Base-by-base conservation (phyloP, 768 basidiomycete species). In the Trametes cubensis region DNA sequence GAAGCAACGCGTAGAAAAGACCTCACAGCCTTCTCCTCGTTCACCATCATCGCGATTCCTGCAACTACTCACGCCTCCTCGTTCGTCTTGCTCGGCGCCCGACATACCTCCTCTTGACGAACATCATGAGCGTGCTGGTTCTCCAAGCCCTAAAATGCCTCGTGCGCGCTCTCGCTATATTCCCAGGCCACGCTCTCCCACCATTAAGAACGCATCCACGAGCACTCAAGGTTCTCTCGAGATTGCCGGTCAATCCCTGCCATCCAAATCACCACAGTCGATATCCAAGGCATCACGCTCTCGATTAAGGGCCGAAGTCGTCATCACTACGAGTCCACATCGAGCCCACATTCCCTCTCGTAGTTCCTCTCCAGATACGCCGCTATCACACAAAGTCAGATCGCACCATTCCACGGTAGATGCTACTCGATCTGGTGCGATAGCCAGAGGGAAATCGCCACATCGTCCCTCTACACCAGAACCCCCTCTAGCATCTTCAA, bases 21-120 rank as follows among this genome's bases (percentile, higher is more conserved):
- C 5, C 23, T 18, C 23, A 15, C 38, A 20, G 26, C 51, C 48
- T 17, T 53, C 59, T 8, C 59, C 42, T 1, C 59, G 51, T 34
- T 30, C 44, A 1, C 45, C 64, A 10, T 50, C 39, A 6, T 18
- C 23, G 7, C 38, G 23, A 39, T 23, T 26, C 34, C 38, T 56
- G 7, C 67, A 68, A 44, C 44, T 68, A 0, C 44, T 59, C 7
- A 68, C 67, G 7, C 67, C 67, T 10, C 67, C 67, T 4, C 64
- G 44, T 18, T 68, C 67, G 0, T 62, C 67, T 10, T 63, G 58
- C 23, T 66, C 67, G 4, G 61, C 47, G 7, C 38, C 52, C 4
- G 62, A 62, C 10, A 44, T 38, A 1, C n/a, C 52, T 17, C 64
- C 18, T 23, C 2, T 23, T 3, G 10, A 48, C 1, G 48, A 54